Evolutionary conservation across 352 stramenopile species (phyloP).

Genomic region (Thraustochytrium sp.): DNA sequence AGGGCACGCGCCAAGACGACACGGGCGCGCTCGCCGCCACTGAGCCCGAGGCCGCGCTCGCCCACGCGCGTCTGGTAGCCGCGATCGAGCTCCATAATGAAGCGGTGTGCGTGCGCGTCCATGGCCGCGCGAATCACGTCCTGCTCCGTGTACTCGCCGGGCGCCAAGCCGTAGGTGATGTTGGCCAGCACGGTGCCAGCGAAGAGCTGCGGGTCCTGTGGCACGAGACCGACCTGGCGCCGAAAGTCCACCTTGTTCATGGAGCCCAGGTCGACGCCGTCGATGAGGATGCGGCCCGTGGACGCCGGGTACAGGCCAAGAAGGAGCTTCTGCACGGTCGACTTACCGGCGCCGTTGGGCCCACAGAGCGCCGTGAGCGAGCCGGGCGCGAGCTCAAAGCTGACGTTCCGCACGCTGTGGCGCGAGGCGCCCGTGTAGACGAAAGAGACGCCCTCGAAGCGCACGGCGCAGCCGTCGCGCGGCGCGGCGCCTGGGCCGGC

Average conservation of each 20-base stretch:
- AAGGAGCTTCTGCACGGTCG: constrained; percentile 6
- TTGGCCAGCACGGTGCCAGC: neutral
- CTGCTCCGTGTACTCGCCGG: neutral
- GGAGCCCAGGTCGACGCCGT: neutral
- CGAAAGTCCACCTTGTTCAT: neutral
- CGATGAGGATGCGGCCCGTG: neutral
- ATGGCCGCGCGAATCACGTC: constrained; percentile 48
- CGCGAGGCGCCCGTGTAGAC: neutral
- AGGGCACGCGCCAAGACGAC: constrained; percentile 68
- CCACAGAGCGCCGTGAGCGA: neutral
- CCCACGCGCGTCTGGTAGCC: constrained; percentile 23
- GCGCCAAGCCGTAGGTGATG: constrained; percentile 1
- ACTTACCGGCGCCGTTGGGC: neutral
- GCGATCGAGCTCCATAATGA: constrained; percentile 59
- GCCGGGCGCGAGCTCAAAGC: neutral
- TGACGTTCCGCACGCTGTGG: neutral
- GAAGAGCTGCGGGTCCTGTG: constrained; percentile 21
- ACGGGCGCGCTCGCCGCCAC: constrained; percentile 64
- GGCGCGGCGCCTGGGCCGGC: too few species aligned
- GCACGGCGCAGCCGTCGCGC: neutral
- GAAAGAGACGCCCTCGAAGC: neutral
- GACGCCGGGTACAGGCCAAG: neutral
- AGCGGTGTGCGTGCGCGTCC: constrained; percentile 73
- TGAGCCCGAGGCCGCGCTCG: constrained; percentile 40
- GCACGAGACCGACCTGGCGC: neutral